Base-by-base conservation (phyloP, 495 filamentous ascomycete species). In the Penicillium soppii region DNA sequence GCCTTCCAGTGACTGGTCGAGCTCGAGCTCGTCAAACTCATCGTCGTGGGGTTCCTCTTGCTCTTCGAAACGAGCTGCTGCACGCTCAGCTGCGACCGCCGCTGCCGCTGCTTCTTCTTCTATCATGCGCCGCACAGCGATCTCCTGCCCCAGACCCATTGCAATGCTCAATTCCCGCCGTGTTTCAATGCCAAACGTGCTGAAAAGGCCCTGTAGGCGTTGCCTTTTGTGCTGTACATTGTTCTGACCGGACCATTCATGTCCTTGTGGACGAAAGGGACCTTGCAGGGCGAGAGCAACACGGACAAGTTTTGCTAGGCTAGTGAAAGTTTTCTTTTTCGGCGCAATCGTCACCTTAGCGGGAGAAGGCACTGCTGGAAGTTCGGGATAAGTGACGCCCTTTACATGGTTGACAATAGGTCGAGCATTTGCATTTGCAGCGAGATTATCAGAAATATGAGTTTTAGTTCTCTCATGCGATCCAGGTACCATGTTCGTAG, bases 211-310 rank as follows among this genome's bases (percentile, higher is more conserved):
- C 37, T 82, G 66, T 17, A 72, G 37, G 1, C 63, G 68, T 49
- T 26, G 46, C 30, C 67, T 63, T 39, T 67, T 66, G 5, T 45
- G 54, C 15, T 12, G 22, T 5, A 23, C 22, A 35, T 57, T 53
- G 9, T 36, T 42, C 6, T 39, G 41, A 4, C 38, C 48, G n/a
- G 47, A 49, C 19, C 23, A 45, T 20, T 49, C 52, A 5, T 66
- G 54, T 38, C 22, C 52, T 53, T 32, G 23, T 12, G 62, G 65
- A n/a, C 42, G 57, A n/a, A 82, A 59, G 5, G 74, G 65, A 30
- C 69, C 70, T 52, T 76, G 71, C 10, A 82, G 67, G 12, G 72
- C 75, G 27, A 75, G 68, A 5, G 77, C 78, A 23, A 71, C 71
- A 22, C 74, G 70, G 25, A 80, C 67, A 7, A 76, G 66, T 26